These are phyloP conservation scores for Asparagopsis taxiformis DNA, from an alignment of 31 red algal genomes.

Conservation along the genomic window DNA sequence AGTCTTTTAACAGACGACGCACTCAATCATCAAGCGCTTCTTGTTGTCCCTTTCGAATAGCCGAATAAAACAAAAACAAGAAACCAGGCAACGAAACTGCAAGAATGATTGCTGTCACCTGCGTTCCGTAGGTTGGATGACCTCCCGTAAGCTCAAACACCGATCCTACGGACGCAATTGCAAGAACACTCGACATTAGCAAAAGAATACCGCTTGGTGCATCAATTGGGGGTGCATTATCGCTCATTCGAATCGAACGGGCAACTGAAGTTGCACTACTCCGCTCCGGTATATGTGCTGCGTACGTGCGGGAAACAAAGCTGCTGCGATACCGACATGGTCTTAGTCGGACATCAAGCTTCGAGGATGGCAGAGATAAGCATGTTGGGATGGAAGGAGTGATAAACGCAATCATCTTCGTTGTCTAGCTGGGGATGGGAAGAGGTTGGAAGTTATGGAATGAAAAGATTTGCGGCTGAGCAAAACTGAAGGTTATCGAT, in stretches of 20 bases:
- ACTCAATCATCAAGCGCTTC: slow-evolving; percentile 62
- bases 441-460: no score
- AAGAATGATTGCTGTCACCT: slow-evolving; percentile 70
- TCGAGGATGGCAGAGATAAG: no score
- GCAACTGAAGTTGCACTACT: background rate
- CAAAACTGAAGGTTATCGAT: no score
- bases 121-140: slow-evolving; percentile 81
- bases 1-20: no score
- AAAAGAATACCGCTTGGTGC: slow-evolving; percentile 75
- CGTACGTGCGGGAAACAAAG: slow-evolving; percentile 3
- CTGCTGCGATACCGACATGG: no score
- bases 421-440: no score
- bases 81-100: slow-evolving; percentile 74
- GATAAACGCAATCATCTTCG: no score
- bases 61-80: slow-evolving; percentile 85
- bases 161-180: slow-evolving; percentile 90
- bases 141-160: slow-evolving; percentile 92
- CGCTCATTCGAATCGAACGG: slow-evolving; percentile 8
- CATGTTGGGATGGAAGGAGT: no score
- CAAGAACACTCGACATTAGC: slow-evolving; percentile 82
- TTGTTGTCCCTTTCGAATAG: slow-evolving; percentile 86
- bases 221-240: slow-evolving; percentile 63
- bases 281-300: background rate
- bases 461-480: no score
- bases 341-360: no score